phyloP scores from a whole-genome alignment of 2,329 filamentous ascomycete species.

The Colletotrichum tropicicola region DNA sequence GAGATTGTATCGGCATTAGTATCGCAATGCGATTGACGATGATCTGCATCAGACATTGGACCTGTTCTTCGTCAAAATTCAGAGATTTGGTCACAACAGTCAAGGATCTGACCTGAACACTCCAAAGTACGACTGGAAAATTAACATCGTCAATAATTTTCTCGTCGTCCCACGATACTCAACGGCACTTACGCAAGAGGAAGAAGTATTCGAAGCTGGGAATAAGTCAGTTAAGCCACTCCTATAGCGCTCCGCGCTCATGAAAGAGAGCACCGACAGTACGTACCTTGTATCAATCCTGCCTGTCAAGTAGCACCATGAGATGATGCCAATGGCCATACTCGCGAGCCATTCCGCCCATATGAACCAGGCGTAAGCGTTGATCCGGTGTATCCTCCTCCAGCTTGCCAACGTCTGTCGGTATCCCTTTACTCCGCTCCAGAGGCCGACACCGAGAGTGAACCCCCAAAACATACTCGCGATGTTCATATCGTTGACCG shows the following conservation, averaged over 20 bases:
- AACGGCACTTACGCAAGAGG: slow-evolving; percentile 10
- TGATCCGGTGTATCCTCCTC: slow-evolving; percentile 41
- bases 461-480: slow-evolving; percentile 48
- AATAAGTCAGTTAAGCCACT: background rate
- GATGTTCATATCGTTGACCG: slow-evolving; percentile 40
- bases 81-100: background rate
- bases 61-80: slow-evolving; percentile 35
- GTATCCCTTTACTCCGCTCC: slow-evolving; percentile 43
- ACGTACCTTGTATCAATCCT: slow-evolving; percentile 41
- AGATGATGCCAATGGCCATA: slow-evolving; percentile 42
- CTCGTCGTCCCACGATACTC: background rate
- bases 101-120: slow-evolving; percentile 1
- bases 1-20: slow-evolving; percentile 48
- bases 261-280: no score
- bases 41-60: slow-evolving; percentile 56
- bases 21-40: slow-evolving; percentile 60
- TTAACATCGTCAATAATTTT: background rate
- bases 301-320: slow-evolving; percentile 45
- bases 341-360: slow-evolving; percentile 49
- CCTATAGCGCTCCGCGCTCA: no score
- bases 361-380: slow-evolving; percentile 48
- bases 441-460: slow-evolving; percentile 44
- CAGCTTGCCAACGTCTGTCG: slow-evolving; percentile 44
- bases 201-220: slow-evolving; percentile 22
- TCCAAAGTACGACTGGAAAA: slow-evolving; percentile 8